Conservation (phyloP, 108 stramenopile genomes). For the Pelagomonas calceolata region DNA sequence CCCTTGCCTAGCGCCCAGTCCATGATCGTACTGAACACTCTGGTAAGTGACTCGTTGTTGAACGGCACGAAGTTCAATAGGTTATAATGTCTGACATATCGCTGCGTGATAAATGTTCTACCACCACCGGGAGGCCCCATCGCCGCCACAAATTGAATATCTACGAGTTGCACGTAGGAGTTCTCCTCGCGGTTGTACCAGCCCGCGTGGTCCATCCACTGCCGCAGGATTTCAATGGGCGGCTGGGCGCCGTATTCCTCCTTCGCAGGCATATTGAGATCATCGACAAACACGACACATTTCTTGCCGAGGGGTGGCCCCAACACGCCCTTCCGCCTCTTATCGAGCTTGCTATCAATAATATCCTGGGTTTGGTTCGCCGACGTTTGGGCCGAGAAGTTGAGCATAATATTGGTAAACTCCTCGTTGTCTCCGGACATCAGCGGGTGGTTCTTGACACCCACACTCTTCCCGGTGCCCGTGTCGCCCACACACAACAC, state of each 20-base stretch:
- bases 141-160: conserved; percentile 50
- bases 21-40: conserved; percentile 45
- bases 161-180: conserved; percentile 39
- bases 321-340: conserved; percentile 49
- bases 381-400: conserved; percentile 52
- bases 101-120: conserved; percentile 46
- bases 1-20: conserved; percentile 35
- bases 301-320: conserved; percentile 48
- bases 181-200: conserved; percentile 58
- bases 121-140: conserved; percentile 60
- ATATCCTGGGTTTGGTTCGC: conserved; percentile 58
- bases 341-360: conserved; percentile 52
- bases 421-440: conserved; percentile 19
- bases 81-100: conserved; percentile 52
- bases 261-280: conserved; percentile 65
- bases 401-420: conserved; percentile 42
- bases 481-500: conserved; percentile 49
- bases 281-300: conserved; percentile 50
- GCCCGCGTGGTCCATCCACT: conserved; percentile 57
- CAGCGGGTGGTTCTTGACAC: conserved; percentile 38
- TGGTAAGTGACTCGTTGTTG: conserved; percentile 29
- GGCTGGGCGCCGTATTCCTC: conserved; percentile 62
- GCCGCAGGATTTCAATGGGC: conserved; percentile 52
- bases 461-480: conserved; percentile 48
- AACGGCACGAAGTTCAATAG: conserved; percentile 46